Conservation (phyloP, 2,329 filamentous ascomycete species). For the Fonsecaea nubica region DNA sequence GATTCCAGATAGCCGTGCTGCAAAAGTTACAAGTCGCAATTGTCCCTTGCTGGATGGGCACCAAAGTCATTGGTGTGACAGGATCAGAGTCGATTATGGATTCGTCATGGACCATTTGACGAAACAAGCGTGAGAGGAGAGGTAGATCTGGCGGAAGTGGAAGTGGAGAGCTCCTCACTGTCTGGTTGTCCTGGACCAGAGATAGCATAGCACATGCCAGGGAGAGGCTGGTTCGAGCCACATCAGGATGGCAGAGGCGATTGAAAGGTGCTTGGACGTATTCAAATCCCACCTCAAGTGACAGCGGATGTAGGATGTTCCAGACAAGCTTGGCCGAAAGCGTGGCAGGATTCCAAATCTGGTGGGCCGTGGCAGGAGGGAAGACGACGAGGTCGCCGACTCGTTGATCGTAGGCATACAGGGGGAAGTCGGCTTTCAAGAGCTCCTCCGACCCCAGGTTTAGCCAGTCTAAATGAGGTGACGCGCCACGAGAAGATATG, state of each 20-base stretch:
- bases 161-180: constrained; percentile 21
- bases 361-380: constrained; percentile 47
- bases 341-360: constrained; percentile 47
- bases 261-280: constrained; percentile 48
- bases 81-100: constrained; percentile 38
- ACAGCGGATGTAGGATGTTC: constrained; percentile 48
- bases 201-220: constrained; percentile 45
- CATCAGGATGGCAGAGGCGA: constrained; percentile 46
- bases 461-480: constrained; percentile 47
- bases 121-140: constrained; percentile 43
- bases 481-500: constrained; percentile 45
- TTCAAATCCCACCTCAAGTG: constrained; percentile 45
- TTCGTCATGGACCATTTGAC: constrained; percentile 46
- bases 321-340: constrained; percentile 48
- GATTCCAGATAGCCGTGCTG: constrained; percentile 49
- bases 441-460: constrained; percentile 44
- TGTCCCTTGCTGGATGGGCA: constrained; percentile 44
- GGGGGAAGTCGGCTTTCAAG: constrained; percentile 45
- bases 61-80: constrained; percentile 40
- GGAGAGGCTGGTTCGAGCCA: constrained; percentile 43
- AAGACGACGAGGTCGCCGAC: constrained; percentile 47
- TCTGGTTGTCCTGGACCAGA: constrained; percentile 40
- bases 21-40: constrained; percentile 49
- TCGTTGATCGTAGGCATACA: constrained; percentile 46
- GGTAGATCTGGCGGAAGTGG: constrained; percentile 42